Conservation (phyloP, 2,329 filamentous ascomycete species). For the Cladosporium cucumerinum region DNA sequence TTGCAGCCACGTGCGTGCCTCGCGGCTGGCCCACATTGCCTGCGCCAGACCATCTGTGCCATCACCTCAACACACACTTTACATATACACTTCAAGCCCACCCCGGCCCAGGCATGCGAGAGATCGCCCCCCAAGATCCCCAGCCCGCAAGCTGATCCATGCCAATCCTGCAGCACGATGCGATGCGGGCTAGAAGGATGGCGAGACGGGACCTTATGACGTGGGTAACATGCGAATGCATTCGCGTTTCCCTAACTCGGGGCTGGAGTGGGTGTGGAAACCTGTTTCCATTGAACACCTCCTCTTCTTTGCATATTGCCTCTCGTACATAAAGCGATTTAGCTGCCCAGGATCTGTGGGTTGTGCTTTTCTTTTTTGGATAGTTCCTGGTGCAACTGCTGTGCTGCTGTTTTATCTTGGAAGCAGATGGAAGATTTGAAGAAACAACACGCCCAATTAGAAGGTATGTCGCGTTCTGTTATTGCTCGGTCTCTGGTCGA, state of each 20-base stretch:
- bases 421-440: constrained; percentile 37
- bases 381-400: constrained; percentile 3
- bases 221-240: not conserved
- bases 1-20: not conserved
- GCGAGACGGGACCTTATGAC: not conserved
- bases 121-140: not conserved
- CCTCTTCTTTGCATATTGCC: not conserved
- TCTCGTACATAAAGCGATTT: not conserved
- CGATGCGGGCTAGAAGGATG: not conserved
- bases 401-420: not conserved
- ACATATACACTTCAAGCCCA: not conserved
- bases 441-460: constrained; percentile 41
- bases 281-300: not conserved
- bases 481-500: constrained; percentile 5
- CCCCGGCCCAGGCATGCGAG: not conserved
- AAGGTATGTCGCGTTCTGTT: constrained; percentile 33
- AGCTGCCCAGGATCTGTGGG: not conserved
- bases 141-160: constrained; percentile 1
- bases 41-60: not conserved
- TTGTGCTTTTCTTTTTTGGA: constrained; percentile 1
- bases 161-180: not conserved
- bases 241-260: constrained; percentile 1
- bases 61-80: not conserved
- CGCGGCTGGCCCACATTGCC: not conserved
- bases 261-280: constrained; percentile 2